Conservation (phyloP, 106 monocot species). For the Acanthochlamys bracteata region DNA sequence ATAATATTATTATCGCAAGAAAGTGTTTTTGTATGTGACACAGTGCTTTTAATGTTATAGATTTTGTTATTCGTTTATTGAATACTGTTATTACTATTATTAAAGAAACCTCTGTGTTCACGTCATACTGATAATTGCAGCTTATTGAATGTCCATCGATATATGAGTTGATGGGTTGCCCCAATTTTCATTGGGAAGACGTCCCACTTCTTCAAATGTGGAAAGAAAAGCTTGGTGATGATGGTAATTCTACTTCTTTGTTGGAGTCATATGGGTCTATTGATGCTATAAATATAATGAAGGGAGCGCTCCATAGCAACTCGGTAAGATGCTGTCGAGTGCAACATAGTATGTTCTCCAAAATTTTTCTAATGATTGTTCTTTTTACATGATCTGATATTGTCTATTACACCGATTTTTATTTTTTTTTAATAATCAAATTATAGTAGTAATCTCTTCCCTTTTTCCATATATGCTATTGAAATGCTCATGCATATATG, state of each 20-base stretch:
- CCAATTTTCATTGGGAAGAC: constrained; percentile 63
- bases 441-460: too few relatives aligned
- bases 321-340: constrained; percentile 26
- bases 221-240: constrained; percentile 43
- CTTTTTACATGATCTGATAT: background rate
- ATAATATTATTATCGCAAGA: too few relatives aligned
- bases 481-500: background rate
- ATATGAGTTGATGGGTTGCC: constrained; percentile 78
- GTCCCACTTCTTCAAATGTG: constrained; percentile 77
- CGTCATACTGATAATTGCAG: constrained; percentile 19
- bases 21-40: too few relatives aligned
- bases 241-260: constrained; percentile 27
- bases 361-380: background rate
- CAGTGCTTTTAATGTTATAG: too few relatives aligned
- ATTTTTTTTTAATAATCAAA: too few relatives aligned
- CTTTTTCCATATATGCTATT: background rate
- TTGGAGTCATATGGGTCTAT: constrained; percentile 70
- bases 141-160: constrained; percentile 98
- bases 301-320: constrained; percentile 68
- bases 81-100: too few relatives aligned
- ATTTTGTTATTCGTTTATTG: too few relatives aligned
- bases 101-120: background rate
- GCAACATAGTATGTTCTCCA: background rate
- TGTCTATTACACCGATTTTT: background rate
- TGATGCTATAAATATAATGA: constrained; percentile 54